Percentiles rank a stretch among this genome's conserved stretches.
Conservation (phyloP, 2,329 filamentous ascomycete genomes). For the Beauveria rudraprayagi region DNA sequence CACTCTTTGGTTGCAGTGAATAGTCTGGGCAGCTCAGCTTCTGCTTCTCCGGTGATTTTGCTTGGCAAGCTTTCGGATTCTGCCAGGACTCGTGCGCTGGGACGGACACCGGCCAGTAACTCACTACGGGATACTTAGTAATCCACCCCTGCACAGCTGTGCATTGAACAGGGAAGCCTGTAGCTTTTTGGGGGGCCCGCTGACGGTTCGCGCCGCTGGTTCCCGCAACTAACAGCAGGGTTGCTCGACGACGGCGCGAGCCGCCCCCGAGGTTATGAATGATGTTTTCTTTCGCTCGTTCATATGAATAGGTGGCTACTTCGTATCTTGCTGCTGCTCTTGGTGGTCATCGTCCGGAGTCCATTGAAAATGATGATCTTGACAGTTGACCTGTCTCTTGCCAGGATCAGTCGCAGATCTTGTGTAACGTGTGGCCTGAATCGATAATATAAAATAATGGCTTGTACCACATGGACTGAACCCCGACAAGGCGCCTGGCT, state of each 20-base stretch:
- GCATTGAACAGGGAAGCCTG: slow-evolving; percentile 1
- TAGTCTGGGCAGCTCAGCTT: neutral
- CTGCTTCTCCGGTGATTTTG: neutral
- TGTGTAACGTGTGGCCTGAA: neutral
- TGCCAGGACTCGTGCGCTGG: neutral
- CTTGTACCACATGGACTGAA: neutral
- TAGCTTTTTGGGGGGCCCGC: neutral
- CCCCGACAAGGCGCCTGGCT: neutral
- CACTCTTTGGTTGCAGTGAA: neutral
- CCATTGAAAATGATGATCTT: neutral
- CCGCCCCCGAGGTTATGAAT: neutral
- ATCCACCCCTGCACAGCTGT: slow-evolving; percentile 6
- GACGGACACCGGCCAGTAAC: no score
- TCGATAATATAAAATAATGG: neutral
- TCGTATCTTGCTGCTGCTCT: no score
- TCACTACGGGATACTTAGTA: neutral
- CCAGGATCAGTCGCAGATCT: neutral
- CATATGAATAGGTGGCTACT: no score
- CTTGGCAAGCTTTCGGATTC: neutral
- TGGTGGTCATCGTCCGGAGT: no score
- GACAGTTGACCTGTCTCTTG: neutral
- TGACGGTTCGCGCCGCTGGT: slow-evolving; percentile 9
- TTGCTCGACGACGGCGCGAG: slow-evolving; percentile 2
- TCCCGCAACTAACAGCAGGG: slow-evolving; percentile 7
- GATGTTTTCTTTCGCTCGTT: neutral